Percentiles rank a stretch among this genome's conserved stretches.
Evolutionary conservation across 345 rosid genomes (phyloP).

Genomic region (Arabidopsis suecica): DNA sequence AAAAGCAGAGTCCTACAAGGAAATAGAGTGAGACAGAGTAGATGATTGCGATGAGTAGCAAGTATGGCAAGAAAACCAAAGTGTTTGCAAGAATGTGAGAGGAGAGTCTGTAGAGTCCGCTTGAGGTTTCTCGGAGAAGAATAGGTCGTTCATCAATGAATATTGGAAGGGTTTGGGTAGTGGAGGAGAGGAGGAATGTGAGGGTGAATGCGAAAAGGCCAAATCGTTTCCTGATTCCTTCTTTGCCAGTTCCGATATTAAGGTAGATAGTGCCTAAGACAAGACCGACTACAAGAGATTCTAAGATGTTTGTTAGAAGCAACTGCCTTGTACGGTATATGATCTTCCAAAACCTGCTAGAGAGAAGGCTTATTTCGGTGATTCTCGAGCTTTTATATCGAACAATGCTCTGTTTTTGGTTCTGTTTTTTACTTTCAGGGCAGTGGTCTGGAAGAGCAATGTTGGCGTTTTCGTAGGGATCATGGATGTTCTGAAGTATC

Average conservation of each 20-base stretch:
- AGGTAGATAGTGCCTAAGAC: slow-evolving; percentile 91
- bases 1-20: slow-evolving; percentile 80
- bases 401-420: slow-evolving; percentile 33
- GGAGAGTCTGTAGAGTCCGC: slow-evolving; percentile 83
- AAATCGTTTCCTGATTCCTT: slow-evolving; percentile 77
- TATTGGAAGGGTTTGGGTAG: slow-evolving; percentile 89
- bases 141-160: slow-evolving; percentile 90
- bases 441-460: slow-evolving; percentile 23
- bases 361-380: slow-evolving; percentile 61
- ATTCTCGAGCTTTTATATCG: slow-evolving; percentile 63
- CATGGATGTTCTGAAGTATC: slow-evolving; percentile 62
- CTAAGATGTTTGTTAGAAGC: slow-evolving; percentile 71
- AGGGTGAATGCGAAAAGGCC: slow-evolving; percentile 96
- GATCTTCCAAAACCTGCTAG: slow-evolving; percentile 73
- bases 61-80: slow-evolving; percentile 82
- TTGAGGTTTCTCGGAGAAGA: slow-evolving; percentile 74
- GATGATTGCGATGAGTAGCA: slow-evolving; percentile 63
- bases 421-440: slow-evolving; percentile 23
- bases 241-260: slow-evolving; percentile 70
- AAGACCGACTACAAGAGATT: slow-evolving; percentile 84
- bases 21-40: slow-evolving; percentile 83
- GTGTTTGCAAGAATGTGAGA: slow-evolving; percentile 87
- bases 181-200: slow-evolving; percentile 92
- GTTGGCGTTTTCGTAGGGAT: slow-evolving; percentile 38
- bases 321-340: slow-evolving; percentile 87